Conservation (phyloP, 164 flowering plant genomes). For the Chloranthus sessilifolius region DNA sequence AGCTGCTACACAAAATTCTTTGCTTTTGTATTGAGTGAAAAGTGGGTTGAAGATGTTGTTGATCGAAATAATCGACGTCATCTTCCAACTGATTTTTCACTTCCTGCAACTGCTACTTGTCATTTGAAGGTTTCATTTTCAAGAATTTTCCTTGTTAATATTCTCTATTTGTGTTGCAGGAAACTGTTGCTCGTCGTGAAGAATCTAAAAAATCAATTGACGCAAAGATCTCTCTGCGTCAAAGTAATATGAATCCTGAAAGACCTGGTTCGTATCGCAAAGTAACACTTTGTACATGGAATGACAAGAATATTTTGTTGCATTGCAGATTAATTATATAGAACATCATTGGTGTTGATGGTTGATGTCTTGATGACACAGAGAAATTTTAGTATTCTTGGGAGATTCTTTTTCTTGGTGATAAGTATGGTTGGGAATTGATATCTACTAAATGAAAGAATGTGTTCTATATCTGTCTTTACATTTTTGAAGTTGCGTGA, state of each 20-base stretch:
- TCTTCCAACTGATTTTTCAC: neutral
- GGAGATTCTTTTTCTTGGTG: neutral
- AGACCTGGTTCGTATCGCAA: conserved; percentile 58
- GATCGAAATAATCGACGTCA: neutral
- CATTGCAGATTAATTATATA: neutral
- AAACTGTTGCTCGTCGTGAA: conserved; percentile 64
- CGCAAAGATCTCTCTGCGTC: conserved; percentile 72
- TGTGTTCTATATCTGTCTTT: neutral
- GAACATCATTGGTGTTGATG: neutral
- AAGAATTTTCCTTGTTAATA: neutral
- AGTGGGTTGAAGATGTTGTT: neutral
- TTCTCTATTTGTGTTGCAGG: conserved; percentile 33
- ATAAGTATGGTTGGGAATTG: neutral
- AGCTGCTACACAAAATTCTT: too few species aligned
- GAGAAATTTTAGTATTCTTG: neutral
- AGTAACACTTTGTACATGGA: too few species aligned
- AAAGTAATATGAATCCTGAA: conserved; percentile 73
- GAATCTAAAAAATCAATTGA: conserved; percentile 77
- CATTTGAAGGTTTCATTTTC: neutral
- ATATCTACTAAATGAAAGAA: too few species aligned
- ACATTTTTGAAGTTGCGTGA: neutral
- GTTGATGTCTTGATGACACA: neutral
- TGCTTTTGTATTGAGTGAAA: neutral
- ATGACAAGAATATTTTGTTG: neutral
- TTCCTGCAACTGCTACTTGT: neutral